Conservation (phyloP, 1,139 yeast species). For the Nakaseomyces uthaithaninus region DNA sequence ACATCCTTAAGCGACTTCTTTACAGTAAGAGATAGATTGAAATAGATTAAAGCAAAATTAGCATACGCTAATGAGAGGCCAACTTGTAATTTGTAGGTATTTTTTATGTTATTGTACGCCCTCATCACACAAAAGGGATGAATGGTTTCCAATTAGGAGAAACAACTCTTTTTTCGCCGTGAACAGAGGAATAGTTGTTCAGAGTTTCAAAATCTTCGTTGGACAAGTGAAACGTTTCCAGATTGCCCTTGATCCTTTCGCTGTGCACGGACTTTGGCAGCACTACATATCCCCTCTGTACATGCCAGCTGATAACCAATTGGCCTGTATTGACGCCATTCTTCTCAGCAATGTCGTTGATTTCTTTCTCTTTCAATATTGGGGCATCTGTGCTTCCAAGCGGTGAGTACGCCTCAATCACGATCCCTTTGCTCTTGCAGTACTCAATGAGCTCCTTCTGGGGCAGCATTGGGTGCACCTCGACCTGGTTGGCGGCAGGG, state of each 20-base stretch:
- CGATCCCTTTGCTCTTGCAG: constrained; percentile 46
- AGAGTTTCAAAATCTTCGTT: constrained; percentile 48
- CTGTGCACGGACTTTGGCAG: constrained; percentile 64
- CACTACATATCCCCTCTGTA: constrained; percentile 58
- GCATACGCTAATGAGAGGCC: too few species aligned
- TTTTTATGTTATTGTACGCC: too few species aligned
- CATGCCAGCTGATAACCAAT: constrained; percentile 61
- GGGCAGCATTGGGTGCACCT: constrained; percentile 65
- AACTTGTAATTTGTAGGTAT: too few species aligned
- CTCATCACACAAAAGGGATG: constrained; percentile 23
- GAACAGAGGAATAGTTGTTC: constrained; percentile 38
- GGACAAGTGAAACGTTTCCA: constrained; percentile 41
- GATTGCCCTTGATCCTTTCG: constrained; percentile 50
- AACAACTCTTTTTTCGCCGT: constrained; percentile 45
- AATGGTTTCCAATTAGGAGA: constrained; percentile 37
- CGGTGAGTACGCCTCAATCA: constrained; percentile 70
- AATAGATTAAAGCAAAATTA: too few species aligned
- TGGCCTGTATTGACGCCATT: constrained; percentile 51
- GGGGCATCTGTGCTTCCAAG: constrained; percentile 66
- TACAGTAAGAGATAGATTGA: too few species aligned
- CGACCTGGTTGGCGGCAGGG: constrained; percentile 70
- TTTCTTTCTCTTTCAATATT: constrained; percentile 42
- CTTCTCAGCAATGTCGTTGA: constrained; percentile 46
- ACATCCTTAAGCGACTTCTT: too few species aligned
- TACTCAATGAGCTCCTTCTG: constrained; percentile 53